phyloP scores from a whole-genome alignment of 352 stramenopile species.

The Aphanomyces astaci region DNA sequence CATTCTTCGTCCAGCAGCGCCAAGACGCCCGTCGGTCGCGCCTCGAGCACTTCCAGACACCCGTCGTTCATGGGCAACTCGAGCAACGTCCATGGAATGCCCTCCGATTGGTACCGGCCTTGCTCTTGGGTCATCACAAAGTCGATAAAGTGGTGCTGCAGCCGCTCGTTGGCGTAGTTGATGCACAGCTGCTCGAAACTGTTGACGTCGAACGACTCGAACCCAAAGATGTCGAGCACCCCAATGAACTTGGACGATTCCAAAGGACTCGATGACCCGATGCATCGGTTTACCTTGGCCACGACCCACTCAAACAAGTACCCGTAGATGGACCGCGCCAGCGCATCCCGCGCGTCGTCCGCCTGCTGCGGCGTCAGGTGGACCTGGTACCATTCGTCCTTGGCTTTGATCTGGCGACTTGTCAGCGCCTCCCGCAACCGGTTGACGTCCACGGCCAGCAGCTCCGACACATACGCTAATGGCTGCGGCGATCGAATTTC shows the following conservation, averaged over 20 bases:
- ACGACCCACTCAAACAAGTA: constrained; percentile 85
- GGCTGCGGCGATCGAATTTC: constrained; percentile 21
- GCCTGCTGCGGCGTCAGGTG: constrained; percentile 36
- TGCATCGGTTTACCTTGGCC: constrained; percentile 26
- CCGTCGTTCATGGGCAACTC: constrained; percentile 47
- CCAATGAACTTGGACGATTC: constrained; percentile 24
- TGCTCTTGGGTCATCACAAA: constrained; percentile 32
- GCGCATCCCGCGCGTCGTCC: constrained; percentile 58
- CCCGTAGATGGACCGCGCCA: constrained; percentile 83
- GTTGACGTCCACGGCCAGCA: constrained; percentile 53
- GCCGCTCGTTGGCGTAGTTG: constrained; percentile 32
- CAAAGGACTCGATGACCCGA: neutral
- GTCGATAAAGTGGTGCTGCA: constrained; percentile 32
- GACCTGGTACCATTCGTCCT: constrained; percentile 48
- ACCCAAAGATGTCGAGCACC: constrained; percentile 33
- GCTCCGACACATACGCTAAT: constrained; percentile 34
- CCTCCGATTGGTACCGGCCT: constrained; percentile 33
- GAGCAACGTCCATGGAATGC: constrained; percentile 44
- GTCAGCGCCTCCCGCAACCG: constrained; percentile 59
- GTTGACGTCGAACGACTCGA: constrained; percentile 30
- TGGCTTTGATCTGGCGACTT: constrained; percentile 59
- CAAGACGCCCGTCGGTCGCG: constrained; percentile 39
- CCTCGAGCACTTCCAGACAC: constrained; percentile 40
- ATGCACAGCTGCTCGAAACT: constrained; percentile 33
- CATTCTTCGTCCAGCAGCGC: constrained; percentile 46